These are phyloP conservation scores for Saturnispora saitoi DNA, from an alignment of 805 yeast species.

Conservation along the genomic window DNA sequence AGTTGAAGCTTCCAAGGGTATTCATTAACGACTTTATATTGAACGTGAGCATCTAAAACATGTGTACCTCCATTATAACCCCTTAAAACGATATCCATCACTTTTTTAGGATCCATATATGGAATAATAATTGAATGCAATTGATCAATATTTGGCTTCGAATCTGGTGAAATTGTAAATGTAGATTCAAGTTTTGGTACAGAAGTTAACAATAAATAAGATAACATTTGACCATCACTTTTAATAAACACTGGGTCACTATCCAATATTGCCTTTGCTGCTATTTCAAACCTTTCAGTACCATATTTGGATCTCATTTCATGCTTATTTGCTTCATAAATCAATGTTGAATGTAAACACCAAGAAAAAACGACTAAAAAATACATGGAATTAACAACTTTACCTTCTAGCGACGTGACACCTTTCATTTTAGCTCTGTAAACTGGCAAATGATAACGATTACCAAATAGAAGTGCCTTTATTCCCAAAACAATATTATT, in stretches of 20 bases:
- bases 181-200: constrained; percentile 50
- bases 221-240: constrained; percentile 35
- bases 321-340: constrained; percentile 69
- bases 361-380: constrained; percentile 67
- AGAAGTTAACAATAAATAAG: constrained; percentile 45
- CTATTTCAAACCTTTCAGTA: constrained; percentile 54
- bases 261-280: constrained; percentile 49
- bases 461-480: constrained; percentile 26
- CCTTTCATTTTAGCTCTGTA: constrained; percentile 38
- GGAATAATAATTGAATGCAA: constrained; percentile 42
- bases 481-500: constrained; percentile 29
- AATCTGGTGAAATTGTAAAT: constrained; percentile 55
- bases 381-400: constrained; percentile 3
- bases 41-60: constrained; percentile 38
- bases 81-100: constrained; percentile 46
- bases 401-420: constrained; percentile 16
- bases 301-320: constrained; percentile 55
- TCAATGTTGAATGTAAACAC: constrained; percentile 81
- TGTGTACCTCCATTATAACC: constrained; percentile 55
- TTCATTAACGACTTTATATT: constrained; percentile 28
- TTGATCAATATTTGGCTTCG: constrained; percentile 34
- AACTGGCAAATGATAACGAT: constrained; percentile 30
- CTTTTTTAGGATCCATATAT: constrained; percentile 25
- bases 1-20: constrained; percentile 5
- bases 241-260: constrained; percentile 38